A percentile compares a stretch with the other conserved stretches of the same genome.
phyloP scores from a whole-genome alignment of 164 flowering plant species.

The Platanus orientalis region DNA sequence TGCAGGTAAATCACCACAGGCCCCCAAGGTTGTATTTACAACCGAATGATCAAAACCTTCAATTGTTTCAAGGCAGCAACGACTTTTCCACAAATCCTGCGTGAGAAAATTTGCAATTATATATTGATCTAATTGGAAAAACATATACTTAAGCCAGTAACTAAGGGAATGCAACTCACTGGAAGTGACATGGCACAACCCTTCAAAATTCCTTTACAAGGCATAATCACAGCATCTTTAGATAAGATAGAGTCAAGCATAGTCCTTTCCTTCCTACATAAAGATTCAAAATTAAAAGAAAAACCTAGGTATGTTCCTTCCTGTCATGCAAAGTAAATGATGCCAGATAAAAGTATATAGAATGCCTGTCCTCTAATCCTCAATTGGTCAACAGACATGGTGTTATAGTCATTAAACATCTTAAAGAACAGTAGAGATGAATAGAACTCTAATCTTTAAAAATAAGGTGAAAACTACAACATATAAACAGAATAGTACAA shows the following conservation, averaged over 20 bases:
- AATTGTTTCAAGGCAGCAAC: slow-evolving; percentile 50
- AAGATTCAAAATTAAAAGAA: slow-evolving; percentile 2
- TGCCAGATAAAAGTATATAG: background rate
- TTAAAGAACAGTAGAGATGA: no score
- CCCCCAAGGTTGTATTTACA: slow-evolving; percentile 72
- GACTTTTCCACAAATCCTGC: slow-evolving; percentile 94
- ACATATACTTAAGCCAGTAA: background rate
- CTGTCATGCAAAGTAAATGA: background rate
- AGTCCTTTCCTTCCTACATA: slow-evolving; percentile 74
- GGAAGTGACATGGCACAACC: slow-evolving; percentile 94
- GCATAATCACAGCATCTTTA: slow-evolving; percentile 60
- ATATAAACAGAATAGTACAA: no score
- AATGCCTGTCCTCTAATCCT: background rate
- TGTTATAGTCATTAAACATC: no score
- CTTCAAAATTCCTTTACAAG: slow-evolving; percentile 76
- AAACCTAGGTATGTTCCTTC: background rate
- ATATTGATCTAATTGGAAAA: background rate
- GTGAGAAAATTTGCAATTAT: slow-evolving; percentile 5
- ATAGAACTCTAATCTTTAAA: no score
- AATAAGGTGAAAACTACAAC: no score
- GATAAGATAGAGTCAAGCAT: slow-evolving; percentile 57
- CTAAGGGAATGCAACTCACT: slow-evolving; percentile 39
- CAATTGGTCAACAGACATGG: no score
- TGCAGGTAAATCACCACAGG: slow-evolving; percentile 56
- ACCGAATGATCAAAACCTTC: slow-evolving; percentile 90